A percentile compares a stretch with the other conserved stretches of the same genome.
Conservation (phyloP, 192 early-diverging fungal species). For the Coemansia furcata region DNA sequence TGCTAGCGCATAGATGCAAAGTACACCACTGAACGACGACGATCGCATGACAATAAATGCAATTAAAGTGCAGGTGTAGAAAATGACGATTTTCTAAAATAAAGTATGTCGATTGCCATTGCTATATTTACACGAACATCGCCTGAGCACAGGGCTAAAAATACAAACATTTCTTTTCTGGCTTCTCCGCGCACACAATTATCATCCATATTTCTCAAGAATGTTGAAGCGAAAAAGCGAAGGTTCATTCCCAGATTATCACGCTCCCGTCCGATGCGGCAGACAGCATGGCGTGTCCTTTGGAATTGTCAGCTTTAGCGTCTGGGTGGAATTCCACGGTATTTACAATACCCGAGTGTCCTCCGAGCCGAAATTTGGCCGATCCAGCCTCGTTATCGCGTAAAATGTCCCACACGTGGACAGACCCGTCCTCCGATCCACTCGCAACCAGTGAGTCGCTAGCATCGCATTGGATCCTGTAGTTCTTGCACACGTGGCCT, state of each 20-base stretch:
- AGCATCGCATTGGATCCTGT: slow-evolving; percentile 72
- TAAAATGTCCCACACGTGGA: slow-evolving; percentile 84
- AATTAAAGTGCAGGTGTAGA: background rate
- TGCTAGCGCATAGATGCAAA: background rate
- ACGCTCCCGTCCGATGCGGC: slow-evolving; percentile 43
- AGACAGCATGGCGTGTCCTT: slow-evolving; percentile 27
- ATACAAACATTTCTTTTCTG: background rate
- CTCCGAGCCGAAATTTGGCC: slow-evolving; percentile 10
- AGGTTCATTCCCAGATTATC: slow-evolving; percentile 34
- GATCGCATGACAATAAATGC: background rate
- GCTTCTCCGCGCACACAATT: background rate
- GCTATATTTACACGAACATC: background rate
- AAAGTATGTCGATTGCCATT: background rate
- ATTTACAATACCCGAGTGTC: slow-evolving; percentile 43
- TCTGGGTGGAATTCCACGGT: slow-evolving; percentile 32
- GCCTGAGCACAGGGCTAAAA: slow-evolving; percentile 3
- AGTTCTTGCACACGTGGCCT: slow-evolving; percentile 79
- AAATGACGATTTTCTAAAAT: background rate
- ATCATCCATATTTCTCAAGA: background rate
- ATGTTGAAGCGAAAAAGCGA: background rate
- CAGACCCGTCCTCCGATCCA: slow-evolving; percentile 86
- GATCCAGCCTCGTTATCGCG: slow-evolving; percentile 44
- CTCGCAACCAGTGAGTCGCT: slow-evolving; percentile 73
- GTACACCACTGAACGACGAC: background rate
- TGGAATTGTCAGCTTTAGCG: slow-evolving; percentile 1